Evolutionary conservation across 495 filamentous ascomycete species (phyloP).

Genomic region (Penicillium crystallinum): DNA sequence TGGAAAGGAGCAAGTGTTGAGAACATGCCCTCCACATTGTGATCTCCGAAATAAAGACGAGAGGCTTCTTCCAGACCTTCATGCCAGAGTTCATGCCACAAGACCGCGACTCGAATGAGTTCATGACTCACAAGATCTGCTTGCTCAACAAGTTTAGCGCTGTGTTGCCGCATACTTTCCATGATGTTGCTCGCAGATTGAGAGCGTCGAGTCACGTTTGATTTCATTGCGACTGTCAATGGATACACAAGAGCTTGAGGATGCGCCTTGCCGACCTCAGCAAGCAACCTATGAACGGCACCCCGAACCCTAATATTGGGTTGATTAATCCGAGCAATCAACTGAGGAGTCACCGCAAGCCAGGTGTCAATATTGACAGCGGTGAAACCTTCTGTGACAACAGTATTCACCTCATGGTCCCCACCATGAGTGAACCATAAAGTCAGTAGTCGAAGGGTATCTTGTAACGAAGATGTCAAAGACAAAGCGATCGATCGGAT

Average conservation of each 20-base stretch:
- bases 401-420: conserved; percentile 75
- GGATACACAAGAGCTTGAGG: conserved; percentile 99
- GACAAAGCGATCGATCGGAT: conserved; percentile 93
- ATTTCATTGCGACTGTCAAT: conserved; percentile 98
- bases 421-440: conserved; percentile 95
- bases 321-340: conserved; percentile 96
- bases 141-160: conserved; percentile 88
- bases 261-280: conserved; percentile 87
- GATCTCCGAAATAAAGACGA: conserved; percentile 85
- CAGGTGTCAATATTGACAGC: conserved; percentile 94
- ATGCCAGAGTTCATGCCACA: conserved; percentile 99
- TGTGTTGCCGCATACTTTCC: conserved; percentile 96
- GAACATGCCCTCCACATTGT: conserved; percentile 97
- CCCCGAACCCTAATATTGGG: conserved; percentile 78
- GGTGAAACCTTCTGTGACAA: conserved; percentile 83
- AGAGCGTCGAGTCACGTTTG: conserved; percentile 69
- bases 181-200: conserved; percentile 86
- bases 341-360: conserved; percentile 94
- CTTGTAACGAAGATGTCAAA: conserved; percentile 85
- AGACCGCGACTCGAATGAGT: conserved; percentile 88
- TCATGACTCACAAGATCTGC: conserved; percentile 91
- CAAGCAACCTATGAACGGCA: conserved; percentile 83
- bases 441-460: conserved; percentile 86
- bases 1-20: conserved; percentile 83
- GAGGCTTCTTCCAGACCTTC: conserved; percentile 98